Base-by-base conservation (phyloP, 441 rosid genomes). In the Omphalea diandra region DNA sequence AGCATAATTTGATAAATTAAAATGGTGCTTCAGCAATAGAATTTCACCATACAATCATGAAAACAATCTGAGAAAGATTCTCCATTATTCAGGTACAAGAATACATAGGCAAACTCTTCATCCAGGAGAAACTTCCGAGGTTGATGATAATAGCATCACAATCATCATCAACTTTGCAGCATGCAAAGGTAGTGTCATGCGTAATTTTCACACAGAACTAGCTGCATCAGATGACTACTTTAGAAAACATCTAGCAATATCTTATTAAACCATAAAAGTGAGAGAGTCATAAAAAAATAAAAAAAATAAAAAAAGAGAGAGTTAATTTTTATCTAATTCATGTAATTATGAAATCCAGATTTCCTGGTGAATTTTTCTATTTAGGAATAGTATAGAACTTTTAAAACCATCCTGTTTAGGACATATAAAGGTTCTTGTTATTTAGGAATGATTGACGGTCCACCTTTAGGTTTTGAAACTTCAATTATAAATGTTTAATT, bases 1-100 rank as follows among this genome's bases (percentile, higher is more conserved):
- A 69, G 44, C 62, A 68, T 78, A 47, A 56, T 29, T 3, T 44
- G 7, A 53, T 29, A 58, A 63, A 65, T 14, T 38, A 46, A 29
- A 54, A 35, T 7, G 4, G 53, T 15, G 50, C n/a, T 70, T 54
- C 24, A 56, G 31, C 10, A 59, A 47, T 35, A 18, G 62, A 58
- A 57, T 47, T 61, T 63, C 71, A 44, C 40, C 40, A 38, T 53
- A 50, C 46, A 35, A 38, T 36, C 38, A 18, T 36, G 46, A 61
- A 12, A 46, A 46, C 33, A 56, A 40, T 29, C 29, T 41, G 18
- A 41, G 10, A 27, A 43, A 24, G 12, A 31, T 52, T 22, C 36
- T 20, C 63, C 12, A 40, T 8, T 5, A 57, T 43, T 17, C 53
- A 54, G 43, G 54, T 31, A 6, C 31, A 43, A 29, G 70, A 53